Base-by-base conservation (phyloP, 2,329 filamentous ascomycete genomes). In the Hypomyces perniciosus region DNA sequence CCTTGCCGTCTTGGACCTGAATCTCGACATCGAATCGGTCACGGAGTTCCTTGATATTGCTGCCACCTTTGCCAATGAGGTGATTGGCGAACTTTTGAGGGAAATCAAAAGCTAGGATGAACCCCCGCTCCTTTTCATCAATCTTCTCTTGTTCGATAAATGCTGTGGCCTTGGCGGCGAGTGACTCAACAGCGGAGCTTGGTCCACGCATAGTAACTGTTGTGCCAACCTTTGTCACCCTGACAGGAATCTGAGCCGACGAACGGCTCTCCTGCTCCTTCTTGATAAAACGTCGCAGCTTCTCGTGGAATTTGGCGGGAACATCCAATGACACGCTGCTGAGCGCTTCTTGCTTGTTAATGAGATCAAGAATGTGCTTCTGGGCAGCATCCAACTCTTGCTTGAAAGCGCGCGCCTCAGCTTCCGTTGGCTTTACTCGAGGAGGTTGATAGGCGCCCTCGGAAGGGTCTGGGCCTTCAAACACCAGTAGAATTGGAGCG, bases 11-110 rank as follows among this genome's bases (percentile, higher is more conserved):
- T 59, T 95, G 85, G 37, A 97, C 86, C 70, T 96, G 90, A 56
- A 99, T 85, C 52, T 85, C 82, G 5, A 86, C 83, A 53, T 85
- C 81, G 53, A 84, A 85, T 56, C 79, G 79, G 55, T 86, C 83
- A 43, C 81, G 77, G 35, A 86, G 71, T 60, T 85, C 82, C 49
- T 77, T 76, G 60, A 86, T 84, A 63, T 84, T 79, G 68, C 80
- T 83, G 13, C 83, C 83, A 45, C 80, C 78, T 67, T 85, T 85
- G 48, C 83, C 84, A 61, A 85, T 84, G 2, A 86, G 79, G 65
- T 95, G 86, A 68, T 96, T 96, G 56, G 91, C 90, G 64, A 84
- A 95, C 71, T 96, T 95, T 66, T 96, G 88, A 6, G 92, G 92
- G 73, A 96, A 99, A 56, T 96, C 90, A 59, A 97, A 97, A 28